Conservation (phyloP, 352 stramenopile species). For the Pythium dissotocum region DNA sequence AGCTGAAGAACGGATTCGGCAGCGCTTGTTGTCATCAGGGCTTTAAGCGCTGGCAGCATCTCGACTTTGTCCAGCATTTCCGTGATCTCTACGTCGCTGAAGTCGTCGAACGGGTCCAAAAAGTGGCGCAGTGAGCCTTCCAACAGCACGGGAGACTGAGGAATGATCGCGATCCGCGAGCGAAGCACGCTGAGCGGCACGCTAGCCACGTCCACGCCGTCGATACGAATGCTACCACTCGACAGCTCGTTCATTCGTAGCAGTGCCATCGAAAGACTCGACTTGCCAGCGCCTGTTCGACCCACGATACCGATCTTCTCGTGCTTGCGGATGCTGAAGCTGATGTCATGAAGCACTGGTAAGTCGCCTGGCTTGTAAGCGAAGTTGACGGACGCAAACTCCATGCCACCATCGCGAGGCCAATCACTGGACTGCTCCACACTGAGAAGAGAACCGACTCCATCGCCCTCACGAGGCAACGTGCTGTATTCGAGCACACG, state of each 20-base stretch:
- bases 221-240: constrained; percentile 28
- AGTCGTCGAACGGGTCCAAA: constrained; percentile 91
- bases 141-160: constrained; percentile 92
- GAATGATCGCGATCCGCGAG: constrained; percentile 91
- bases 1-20: constrained; percentile 55
- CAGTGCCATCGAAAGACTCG: constrained; percentile 23
- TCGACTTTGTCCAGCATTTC: constrained; percentile 54
- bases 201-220: constrained; percentile 30
- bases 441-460: neutral
- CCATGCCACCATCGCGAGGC: constrained; percentile 14
- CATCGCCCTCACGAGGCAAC: constrained; percentile 10
- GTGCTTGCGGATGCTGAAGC: constrained; percentile 40
- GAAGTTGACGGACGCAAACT: constrained; percentile 32
- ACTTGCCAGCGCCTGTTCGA: constrained; percentile 44
- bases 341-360: constrained; percentile 22
- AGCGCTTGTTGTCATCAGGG: constrained; percentile 4
- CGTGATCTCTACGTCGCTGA: constrained; percentile 63
- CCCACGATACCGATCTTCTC: constrained; percentile 81
- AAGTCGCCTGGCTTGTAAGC: constrained; percentile 22
- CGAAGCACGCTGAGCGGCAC: constrained; percentile 43
- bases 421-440: neutral
- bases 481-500: constrained; percentile 22
- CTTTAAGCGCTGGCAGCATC: constrained; percentile 30
- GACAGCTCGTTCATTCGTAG: constrained; percentile 25
- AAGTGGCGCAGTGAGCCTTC: constrained; percentile 90